phyloP scores from a whole-genome alignment of 208 protist species.

The Blastocrithidia nonstop region DNA sequence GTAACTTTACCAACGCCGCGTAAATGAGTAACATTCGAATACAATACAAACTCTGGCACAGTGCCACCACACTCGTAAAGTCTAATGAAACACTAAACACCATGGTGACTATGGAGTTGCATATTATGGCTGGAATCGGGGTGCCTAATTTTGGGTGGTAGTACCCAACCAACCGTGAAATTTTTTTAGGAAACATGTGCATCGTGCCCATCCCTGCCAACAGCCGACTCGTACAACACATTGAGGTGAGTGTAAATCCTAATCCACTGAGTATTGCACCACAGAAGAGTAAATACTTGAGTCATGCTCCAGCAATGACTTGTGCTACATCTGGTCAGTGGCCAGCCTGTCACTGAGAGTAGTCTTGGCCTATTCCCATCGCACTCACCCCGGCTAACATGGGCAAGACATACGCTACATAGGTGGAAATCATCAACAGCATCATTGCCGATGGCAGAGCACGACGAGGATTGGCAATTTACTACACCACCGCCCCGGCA shows the following conservation, averaged over 20 bases:
- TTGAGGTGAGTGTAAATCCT: conserved; percentile 66
- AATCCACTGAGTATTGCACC: conserved; percentile 54
- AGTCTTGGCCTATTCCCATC: conserved; percentile 46
- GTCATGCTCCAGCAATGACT: conserved; percentile 37
- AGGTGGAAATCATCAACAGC: conserved; percentile 56
- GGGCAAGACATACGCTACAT: conserved; percentile 63
- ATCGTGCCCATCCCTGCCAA: conserved; percentile 73
- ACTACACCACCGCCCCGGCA: conserved; percentile 59
- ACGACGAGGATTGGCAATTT: conserved; percentile 40
- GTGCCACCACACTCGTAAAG: conserved; percentile 57
- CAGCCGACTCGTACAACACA: conserved; percentile 75
- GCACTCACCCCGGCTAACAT: conserved; percentile 64
- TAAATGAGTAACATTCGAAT: conserved; percentile 72
- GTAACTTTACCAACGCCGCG: conserved; percentile 43
- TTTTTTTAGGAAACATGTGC: conserved; percentile 66
- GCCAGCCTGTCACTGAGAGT: conserved; percentile 44
- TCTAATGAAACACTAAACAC: conserved; percentile 49
- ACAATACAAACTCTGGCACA: conserved; percentile 69
- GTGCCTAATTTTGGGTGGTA: conserved; percentile 72
- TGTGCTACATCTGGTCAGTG: conserved; percentile 58
- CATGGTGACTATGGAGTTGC: conserved; percentile 45
- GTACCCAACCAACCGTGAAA: conserved; percentile 66
- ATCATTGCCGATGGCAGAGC: conserved; percentile 44
- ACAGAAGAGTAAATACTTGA: conserved; percentile 65
- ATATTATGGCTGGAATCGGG: conserved; percentile 53